These are phyloP conservation scores for Cadophora gregata DNA, from an alignment of 2,329 filamentous ascomycete species.

Conservation along the genomic window DNA sequence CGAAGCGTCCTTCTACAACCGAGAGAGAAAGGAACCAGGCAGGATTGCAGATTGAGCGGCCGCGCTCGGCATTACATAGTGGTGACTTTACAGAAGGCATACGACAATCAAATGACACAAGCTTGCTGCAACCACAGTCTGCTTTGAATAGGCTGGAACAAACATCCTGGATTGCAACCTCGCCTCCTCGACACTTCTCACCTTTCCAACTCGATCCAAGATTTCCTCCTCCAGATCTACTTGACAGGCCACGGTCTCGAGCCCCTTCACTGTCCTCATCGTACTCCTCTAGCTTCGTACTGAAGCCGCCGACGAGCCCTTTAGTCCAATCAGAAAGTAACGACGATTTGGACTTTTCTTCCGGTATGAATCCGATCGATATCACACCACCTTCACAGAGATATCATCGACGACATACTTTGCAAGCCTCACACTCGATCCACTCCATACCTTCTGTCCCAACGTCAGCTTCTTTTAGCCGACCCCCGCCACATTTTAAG, in stretches of 20 bases:
- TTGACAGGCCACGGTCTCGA: constrained; percentile 32
- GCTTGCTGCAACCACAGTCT: constrained; percentile 24
- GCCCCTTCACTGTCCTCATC: constrained; percentile 72
- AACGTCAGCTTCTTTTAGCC: constrained; percentile 49
- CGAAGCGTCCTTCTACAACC: constrained; percentile 42
- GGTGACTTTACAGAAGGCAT: constrained; percentile 64
- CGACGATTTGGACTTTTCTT: constrained; percentile 72
- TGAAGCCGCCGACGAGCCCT: constrained; percentile 90
- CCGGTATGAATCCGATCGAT: constrained; percentile 58
- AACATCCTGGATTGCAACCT: constrained; percentile 58
- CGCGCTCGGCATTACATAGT: constrained; percentile 75
- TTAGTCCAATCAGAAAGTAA: constrained; percentile 89
- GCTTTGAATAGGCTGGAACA: constrained; percentile 30
- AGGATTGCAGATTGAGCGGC: constrained; percentile 75
- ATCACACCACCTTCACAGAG: constrained; percentile 47
- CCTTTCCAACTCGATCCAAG: constrained; percentile 52
- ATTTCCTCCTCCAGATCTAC: constrained; percentile 36
- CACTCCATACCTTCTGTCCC: constrained; percentile 49
- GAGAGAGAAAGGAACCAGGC: constrained; percentile 55
- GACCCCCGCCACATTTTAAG: constrained; percentile 54
- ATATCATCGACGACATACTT: constrained; percentile 69
- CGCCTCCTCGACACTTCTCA: constrained; percentile 59
- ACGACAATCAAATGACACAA: constrained; percentile 22
- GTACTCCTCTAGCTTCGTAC: constrained; percentile 78
- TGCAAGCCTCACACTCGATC: constrained; percentile 66